Percentiles rank a stretch among this genome's conserved stretches.
phyloP scores from a whole-genome alignment of 345 rosid genomes.

The Melaleuca quinquenervia region DNA sequence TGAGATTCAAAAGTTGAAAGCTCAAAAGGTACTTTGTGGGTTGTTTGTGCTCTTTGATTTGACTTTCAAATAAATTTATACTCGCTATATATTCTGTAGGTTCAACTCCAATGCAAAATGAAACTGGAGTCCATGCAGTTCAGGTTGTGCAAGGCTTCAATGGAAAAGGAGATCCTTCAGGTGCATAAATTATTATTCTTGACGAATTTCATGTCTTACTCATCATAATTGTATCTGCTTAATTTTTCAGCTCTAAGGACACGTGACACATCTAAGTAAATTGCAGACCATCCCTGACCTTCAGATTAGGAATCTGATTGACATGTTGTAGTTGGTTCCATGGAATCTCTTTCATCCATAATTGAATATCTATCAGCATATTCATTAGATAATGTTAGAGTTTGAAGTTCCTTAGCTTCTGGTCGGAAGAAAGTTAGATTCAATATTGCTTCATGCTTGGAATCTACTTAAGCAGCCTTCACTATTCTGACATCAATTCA shows the following conservation, averaged over 20 bases:
- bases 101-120: constrained; percentile 81
- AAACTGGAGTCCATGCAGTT: constrained; percentile 81
- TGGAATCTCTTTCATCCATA: neutral
- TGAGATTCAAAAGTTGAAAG: constrained; percentile 68
- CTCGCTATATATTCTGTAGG: constrained; percentile 25
- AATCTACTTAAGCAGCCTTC: neutral
- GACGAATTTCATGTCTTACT: neutral
- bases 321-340: neutral
- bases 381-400: neutral
- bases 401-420: neutral
- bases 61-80: constrained; percentile 36
- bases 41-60: constrained; percentile 27
- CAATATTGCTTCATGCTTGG: neutral
- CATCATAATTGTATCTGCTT: neutral
- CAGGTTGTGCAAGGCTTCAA: constrained; percentile 52
- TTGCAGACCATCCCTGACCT: neutral
- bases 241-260: neutral
- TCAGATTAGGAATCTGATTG: neutral
- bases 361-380: neutral
- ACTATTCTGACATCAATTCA: neutral
- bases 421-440: neutral
- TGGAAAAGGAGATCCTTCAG: constrained; percentile 85
- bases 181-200: constrained; percentile 15
- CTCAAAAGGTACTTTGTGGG: constrained; percentile 51
- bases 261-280: neutral